Percentiles rank a stretch among this genome's conserved stretches.
Conservation (phyloP, 2,329 filamentous ascomycete genomes). For the Clonostachys rosea region DNA sequence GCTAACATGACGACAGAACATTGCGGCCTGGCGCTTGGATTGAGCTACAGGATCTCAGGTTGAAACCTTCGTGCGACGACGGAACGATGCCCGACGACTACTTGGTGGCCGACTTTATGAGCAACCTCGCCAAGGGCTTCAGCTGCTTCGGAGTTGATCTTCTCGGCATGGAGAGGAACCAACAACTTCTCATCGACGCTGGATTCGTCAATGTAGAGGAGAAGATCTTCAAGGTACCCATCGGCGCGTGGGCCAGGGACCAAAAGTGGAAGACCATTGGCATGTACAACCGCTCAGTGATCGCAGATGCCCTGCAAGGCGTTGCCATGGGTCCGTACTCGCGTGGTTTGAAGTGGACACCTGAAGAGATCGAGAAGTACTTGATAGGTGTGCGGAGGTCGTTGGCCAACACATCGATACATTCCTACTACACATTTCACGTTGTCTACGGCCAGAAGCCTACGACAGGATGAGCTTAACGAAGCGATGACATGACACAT, state of each 20-base stretch:
- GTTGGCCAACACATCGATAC: slow-evolving; percentile 5
- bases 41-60: slow-evolving; percentile 29
- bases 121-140: slow-evolving; percentile 17
- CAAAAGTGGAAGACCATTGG: slow-evolving; percentile 37
- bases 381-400: slow-evolving; percentile 18
- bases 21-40: slow-evolving; percentile 40
- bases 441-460: slow-evolving; percentile 3
- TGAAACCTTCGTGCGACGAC: slow-evolving; percentile 19
- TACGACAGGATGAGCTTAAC: neutral
- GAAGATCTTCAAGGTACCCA: slow-evolving; percentile 35
- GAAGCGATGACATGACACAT: neutral
- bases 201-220: slow-evolving; percentile 34
- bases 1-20: neutral
- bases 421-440: slow-evolving; percentile 4
- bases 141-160: slow-evolving; percentile 21
- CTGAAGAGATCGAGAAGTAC: slow-evolving; percentile 23
- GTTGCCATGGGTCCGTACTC: slow-evolving; percentile 26
- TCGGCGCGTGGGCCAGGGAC: slow-evolving; percentile 42
- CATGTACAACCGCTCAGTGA: slow-evolving; percentile 18
- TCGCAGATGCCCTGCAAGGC: slow-evolving; percentile 21
- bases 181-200: slow-evolving; percentile 17
- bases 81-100: slow-evolving; percentile 13
- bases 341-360: slow-evolving; percentile 21
- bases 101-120: slow-evolving; percentile 18
- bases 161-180: slow-evolving; percentile 17